Evolutionary conservation across 2,329 filamentous ascomycete species (phyloP), one percentile per base, ranked within the genome.

Genomic region (Chaetomium strumarium): DNA sequence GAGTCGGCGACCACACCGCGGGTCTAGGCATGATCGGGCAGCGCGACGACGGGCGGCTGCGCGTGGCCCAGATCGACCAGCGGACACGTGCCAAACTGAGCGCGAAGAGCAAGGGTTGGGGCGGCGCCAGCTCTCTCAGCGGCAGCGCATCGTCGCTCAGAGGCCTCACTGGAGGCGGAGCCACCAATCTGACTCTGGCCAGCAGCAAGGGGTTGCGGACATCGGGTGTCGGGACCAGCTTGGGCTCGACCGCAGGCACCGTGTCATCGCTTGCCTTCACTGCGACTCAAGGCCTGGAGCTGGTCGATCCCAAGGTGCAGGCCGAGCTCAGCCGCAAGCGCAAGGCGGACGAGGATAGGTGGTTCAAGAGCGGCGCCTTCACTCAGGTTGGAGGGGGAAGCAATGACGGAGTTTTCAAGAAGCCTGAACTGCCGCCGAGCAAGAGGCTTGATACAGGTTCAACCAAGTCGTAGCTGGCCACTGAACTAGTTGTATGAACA

Each of bases 321-420:
- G 88, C 89, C 8, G 90, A 96, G 72, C 79, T 95, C 67, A 90
- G 80, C 66, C 80, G 90, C 62, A 97, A 97, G 75, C 78, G 90
- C 58, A 95, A 96, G 68, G 91, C 90, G 0, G 93, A 97, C 58
- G 90, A 96, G 67, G 92, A 97, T 66, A 78, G 90, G 36, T 99
- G 90, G 86, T 99, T 99, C 75, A 95, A 93, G 70, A 88, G 90
- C 43, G 93, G 93, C n/a, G 91, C 89, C 0, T 99, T 99, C 66
- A 96, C 93, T 9, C 91, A 96, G 68, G 80, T 95, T 51, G 83
- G 83, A 10, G 73, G 74, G 13, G 68, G 65, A 11, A 57, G 58
- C 58, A 46, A 65, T 42, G 77, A 77, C 46, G 81, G 76, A 1
- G 24, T 24, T 24, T 96, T 96, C 78, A 95, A 91, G 70, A 86